Base-by-base conservation (phyloP, 2,329 filamentous ascomycete species). In the Neofusicoccum sp. region DNA sequence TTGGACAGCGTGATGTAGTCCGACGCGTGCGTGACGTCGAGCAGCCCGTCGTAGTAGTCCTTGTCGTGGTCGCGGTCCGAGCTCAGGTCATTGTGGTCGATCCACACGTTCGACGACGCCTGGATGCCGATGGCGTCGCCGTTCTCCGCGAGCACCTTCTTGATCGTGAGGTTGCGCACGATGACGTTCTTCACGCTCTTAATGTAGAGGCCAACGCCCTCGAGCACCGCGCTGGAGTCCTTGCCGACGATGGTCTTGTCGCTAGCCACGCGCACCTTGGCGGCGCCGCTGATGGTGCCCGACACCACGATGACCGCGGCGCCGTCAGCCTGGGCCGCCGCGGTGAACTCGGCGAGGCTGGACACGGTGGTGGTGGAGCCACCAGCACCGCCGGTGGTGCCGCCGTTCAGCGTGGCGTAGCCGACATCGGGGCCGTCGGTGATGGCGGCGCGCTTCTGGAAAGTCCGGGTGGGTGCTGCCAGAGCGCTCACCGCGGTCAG, bases 11-110 rank as follows among this genome's bases (percentile, higher is more conserved):
- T 88, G 61, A 88, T 72, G 68, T 76, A 89, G 75, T 89, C 85
- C 8, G 81, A 77, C 48, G 78, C 87, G 73, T 88, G 86, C 53
- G 82, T 87, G 54, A 85, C 75, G 66, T 89, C 87, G 48, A 86
- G 74, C 1, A 89, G 81, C 33, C 87, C 87, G 61, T 89, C 87
- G 69, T 87, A 89, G 76, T 83, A 87, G 76, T 90, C 86, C 76
- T 89, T 89, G 77, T 80, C 84, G 69, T 84, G 78, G 66, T 80
- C 76, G 34, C 71, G 69, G 74, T 88, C 82, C 26, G 83, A 85
- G 4, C 82, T 85, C 24, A 89, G 78, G 64, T 89, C 86, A 70
- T 80, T 79, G 76, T 89, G 87, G 75, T 89, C 87, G 53, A 89
- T 76, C 87, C 87, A 89, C 30, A 86, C 76, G 59, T 82, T 81